Evolutionary conservation across 352 stramenopile species (phyloP).

Genomic region (Pythium scleroteichum): DNA sequence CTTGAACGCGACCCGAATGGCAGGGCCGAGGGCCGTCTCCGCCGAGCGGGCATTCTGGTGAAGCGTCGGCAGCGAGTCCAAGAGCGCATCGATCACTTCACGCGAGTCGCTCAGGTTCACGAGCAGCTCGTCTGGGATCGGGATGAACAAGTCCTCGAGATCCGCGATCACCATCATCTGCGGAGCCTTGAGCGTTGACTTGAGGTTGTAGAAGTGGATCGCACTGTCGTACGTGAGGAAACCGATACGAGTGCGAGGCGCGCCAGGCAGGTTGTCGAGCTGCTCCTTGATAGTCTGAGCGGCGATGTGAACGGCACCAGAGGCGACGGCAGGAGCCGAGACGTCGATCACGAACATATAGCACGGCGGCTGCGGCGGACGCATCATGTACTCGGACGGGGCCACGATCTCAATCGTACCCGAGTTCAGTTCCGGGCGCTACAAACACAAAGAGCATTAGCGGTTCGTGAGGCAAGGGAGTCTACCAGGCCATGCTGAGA

Average conservation of each 20-base stretch:
- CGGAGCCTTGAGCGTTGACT: conserved; percentile 81
- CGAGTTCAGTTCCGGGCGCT: conserved; percentile 71
- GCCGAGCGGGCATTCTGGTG: conserved; percentile 76
- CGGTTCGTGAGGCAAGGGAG: conserved; percentile 81
- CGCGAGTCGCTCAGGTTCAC: conserved; percentile 97
- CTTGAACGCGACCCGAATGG: conserved; percentile 96
- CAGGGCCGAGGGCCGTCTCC: conserved; percentile 81
- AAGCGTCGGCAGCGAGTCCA: conserved; percentile 94
- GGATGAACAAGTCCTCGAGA: conserved; percentile 88
- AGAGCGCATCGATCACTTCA: conserved; percentile 93
- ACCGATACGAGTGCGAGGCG: conserved; percentile 72
- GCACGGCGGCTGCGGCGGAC: conserved; percentile 83
- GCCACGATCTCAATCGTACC: conserved; percentile 88
- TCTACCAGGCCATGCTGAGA: conserved; percentile 59
- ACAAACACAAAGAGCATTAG: conserved; percentile 77
- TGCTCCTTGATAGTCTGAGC: conserved; percentile 82
- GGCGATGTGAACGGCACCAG: conserved; percentile 66
- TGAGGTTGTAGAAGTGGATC: conserved; percentile 91
- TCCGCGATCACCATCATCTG: conserved; percentile 91
- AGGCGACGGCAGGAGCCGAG: conserved; percentile 70
- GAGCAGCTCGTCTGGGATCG: conserved; percentile 96
- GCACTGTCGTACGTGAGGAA: conserved; percentile 87
- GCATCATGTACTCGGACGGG: conserved; percentile 90
- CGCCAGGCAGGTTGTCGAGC: conserved; percentile 76
- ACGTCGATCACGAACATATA: conserved; percentile 91